phyloP scores from a whole-genome alignment of 139 green algal species.

The Picochlorum sp. region DNA sequence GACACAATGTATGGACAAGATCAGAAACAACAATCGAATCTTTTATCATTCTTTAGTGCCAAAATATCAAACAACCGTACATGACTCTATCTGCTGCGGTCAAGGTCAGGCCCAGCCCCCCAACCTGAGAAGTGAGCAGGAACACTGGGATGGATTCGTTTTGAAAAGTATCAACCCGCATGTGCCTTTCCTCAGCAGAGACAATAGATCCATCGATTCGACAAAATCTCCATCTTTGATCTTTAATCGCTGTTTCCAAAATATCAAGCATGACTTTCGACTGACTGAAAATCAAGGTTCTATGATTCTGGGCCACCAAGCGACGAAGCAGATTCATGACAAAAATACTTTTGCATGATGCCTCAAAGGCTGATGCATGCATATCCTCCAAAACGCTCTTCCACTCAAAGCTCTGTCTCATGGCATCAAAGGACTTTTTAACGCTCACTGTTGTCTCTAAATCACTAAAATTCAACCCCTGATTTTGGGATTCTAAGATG shows the following conservation, averaged over 20 bases:
- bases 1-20: background rate
- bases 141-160: slow-evolving; percentile 67
- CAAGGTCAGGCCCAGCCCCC: slow-evolving; percentile 88
- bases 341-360: slow-evolving; percentile 78
- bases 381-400: slow-evolving; percentile 13
- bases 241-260: slow-evolving; percentile 53
- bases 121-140: slow-evolving; percentile 84
- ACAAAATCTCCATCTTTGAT: slow-evolving; percentile 36
- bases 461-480: background rate
- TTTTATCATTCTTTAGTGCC: slow-evolving; percentile 24
- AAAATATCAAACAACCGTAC: background rate
- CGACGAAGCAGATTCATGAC: slow-evolving; percentile 61
- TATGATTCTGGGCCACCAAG: slow-evolving; percentile 63
- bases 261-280: slow-evolving; percentile 81
- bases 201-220: slow-evolving; percentile 74
- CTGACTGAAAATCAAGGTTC: slow-evolving; percentile 87
- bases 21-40: background rate
- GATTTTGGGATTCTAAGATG: slow-evolving; percentile 16
- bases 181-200: slow-evolving; percentile 33
- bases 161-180: slow-evolving; percentile 67
- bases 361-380: slow-evolving; percentile 22
- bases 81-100: slow-evolving; percentile 89
- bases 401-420: background rate
- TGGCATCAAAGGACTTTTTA: background rate
- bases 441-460: slow-evolving; percentile 3